Evolutionary conservation across 202 grass and related monocot genomes (phyloP).

Genomic region (Carex arenaria): DNA sequence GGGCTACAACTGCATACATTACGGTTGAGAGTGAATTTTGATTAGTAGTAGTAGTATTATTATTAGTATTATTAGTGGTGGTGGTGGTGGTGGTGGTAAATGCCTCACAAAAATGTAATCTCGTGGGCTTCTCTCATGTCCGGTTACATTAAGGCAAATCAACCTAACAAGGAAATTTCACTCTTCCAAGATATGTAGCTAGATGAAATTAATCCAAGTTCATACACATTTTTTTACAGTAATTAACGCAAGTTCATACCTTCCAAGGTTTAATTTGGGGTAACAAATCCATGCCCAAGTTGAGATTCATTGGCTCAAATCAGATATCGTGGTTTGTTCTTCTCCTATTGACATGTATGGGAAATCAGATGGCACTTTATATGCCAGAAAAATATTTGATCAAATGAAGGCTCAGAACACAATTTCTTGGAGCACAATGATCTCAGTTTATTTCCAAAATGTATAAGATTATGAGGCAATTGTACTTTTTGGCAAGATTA

Average conservation of each 20-base stretch:
- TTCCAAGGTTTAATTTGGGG: slow-evolving; percentile 38
- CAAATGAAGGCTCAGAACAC: slow-evolving; percentile 36
- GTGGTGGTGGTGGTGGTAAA: no score
- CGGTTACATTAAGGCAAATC: slow-evolving; percentile 35
- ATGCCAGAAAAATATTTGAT: slow-evolving; percentile 54
- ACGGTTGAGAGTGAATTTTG: no score
- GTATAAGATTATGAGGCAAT: slow-evolving; percentile 44
- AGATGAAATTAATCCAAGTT: slow-evolving; percentile 39
- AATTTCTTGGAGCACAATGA: slow-evolving; percentile 66
- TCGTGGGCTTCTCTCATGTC: slow-evolving; percentile 86
- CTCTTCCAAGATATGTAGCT: slow-evolving; percentile 37
- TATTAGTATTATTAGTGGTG: no score
- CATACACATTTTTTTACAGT: slow-evolving; percentile 45
- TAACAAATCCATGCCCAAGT: slow-evolving; percentile 49
- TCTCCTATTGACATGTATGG: slow-evolving; percentile 67
- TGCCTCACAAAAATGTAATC: slow-evolving; percentile 42
- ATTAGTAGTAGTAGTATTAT: no score
- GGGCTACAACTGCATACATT: no score
- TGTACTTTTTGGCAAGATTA: slow-evolving; percentile 35
- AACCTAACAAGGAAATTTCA: slow-evolving; percentile 18
- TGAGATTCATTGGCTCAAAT: slow-evolving; percentile 27
- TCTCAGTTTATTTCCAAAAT: slow-evolving; percentile 64
- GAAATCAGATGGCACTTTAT: slow-evolving; percentile 37
- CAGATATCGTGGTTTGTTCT: slow-evolving; percentile 42
- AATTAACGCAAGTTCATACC: slow-evolving; percentile 44